phyloP scores from a whole-genome alignment of 805 yeast genomes.

The Nakazawaea wyomingensis region DNA sequence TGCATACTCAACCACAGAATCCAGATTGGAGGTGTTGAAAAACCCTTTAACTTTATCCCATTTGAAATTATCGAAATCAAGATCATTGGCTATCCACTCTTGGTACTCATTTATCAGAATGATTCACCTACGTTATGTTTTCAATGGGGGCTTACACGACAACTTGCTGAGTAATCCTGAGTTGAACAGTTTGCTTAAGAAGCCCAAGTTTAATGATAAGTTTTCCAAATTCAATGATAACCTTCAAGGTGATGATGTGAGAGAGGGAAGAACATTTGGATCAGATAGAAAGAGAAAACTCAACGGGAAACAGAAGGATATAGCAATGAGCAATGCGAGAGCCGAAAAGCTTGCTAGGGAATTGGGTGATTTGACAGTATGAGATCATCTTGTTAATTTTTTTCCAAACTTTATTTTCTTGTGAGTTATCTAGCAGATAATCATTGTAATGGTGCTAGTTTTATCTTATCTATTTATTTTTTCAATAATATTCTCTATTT shows the following conservation, averaged over 20 bases:
- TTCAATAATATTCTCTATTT: too few relatives aligned
- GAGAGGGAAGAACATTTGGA: constrained; percentile 13
- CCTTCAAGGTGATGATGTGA: constrained; percentile 4
- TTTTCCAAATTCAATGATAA: constrained; percentile 13
- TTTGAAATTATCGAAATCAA: constrained; percentile 40
- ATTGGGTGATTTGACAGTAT: constrained; percentile 19
- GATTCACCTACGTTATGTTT: constrained; percentile 44
- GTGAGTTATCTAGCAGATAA: too few relatives aligned
- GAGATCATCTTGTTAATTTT: neutral
- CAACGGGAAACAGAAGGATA: constrained; percentile 21
- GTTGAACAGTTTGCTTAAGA: constrained; percentile 23
- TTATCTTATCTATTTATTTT: too few relatives aligned
- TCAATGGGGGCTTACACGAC: constrained; percentile 45
- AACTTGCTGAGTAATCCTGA: constrained; percentile 37
- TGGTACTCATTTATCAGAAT: constrained; percentile 48
- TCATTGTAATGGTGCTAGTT: too few relatives aligned
- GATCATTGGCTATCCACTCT: constrained; percentile 39
- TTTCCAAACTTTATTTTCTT: neutral
- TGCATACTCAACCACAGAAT: constrained; percentile 29
- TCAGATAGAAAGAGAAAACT: constrained; percentile 16
- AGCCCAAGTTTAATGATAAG: constrained; percentile 14
- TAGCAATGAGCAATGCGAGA: constrained; percentile 21
- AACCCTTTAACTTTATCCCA: constrained; percentile 21
- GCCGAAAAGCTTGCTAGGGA: constrained; percentile 19
- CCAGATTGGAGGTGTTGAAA: constrained; percentile 27